Evolutionary conservation across 306 rosid species (phyloP).

Genomic region (Ochetophila trinervis): DNA sequence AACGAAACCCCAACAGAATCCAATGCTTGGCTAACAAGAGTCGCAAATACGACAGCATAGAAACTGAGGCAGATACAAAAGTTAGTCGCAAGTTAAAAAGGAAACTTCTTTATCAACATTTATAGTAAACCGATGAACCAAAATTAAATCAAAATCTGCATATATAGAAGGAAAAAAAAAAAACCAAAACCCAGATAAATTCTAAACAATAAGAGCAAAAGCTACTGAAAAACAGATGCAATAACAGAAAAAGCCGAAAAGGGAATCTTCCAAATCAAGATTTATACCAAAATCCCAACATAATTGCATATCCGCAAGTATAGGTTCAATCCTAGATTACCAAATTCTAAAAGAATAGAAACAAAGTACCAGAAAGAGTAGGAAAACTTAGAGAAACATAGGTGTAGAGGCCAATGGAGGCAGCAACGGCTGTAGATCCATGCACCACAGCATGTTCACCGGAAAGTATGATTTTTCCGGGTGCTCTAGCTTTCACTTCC

Average conservation of each 20-base stretch:
- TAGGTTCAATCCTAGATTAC: not conserved
- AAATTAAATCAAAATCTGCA: not conserved
- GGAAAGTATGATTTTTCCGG: constrained; percentile 78
- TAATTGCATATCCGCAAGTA: not conserved
- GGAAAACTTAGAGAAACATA: constrained; percentile 67
- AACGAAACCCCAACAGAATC: not conserved
- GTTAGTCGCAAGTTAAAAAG: no score
- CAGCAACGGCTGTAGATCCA: constrained; percentile 91
- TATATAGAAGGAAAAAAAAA: not conserved
- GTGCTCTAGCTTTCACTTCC: constrained; percentile 92
- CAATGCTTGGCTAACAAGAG: not conserved
- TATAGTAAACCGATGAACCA: constrained; percentile 3
- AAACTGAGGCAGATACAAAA: no score
- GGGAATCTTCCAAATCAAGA: constrained; percentile 14
- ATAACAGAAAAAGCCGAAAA: constrained; percentile 5
- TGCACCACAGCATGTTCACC: constrained; percentile 99
- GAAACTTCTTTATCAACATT: not conserved
- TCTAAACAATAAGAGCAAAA: not conserved
- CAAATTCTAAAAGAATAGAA: constrained; percentile 11
- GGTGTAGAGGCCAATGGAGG: constrained; percentile 75
- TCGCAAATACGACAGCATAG: not conserved
- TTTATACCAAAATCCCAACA: not conserved
- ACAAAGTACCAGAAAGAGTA: constrained; percentile 53
- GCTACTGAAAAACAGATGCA: not conserved
- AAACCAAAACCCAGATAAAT: not conserved